Conservation (phyloP, 2,329 filamentous ascomycete species). For the Trematosphaeria pertusa region DNA sequence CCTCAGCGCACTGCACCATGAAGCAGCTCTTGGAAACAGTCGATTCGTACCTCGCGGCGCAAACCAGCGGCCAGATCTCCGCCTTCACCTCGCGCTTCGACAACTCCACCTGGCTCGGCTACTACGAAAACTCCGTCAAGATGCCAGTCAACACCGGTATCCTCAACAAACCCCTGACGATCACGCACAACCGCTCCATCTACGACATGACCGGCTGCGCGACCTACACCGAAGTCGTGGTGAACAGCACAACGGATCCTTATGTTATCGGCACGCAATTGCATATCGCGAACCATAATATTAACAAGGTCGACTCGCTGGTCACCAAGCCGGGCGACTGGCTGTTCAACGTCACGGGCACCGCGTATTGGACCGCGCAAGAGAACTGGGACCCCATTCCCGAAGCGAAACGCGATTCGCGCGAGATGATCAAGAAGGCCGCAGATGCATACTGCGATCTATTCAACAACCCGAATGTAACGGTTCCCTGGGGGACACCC, state of each 20-base stretch:
- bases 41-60: conserved; percentile 24
- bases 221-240: conserved; percentile 34
- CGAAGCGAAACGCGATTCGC: conserved; percentile 14
- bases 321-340: conserved; percentile 35
- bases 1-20: conserved; percentile 25
- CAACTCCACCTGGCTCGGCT: conserved; percentile 36
- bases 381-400: conserved; percentile 28
- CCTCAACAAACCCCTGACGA: conserved; percentile 22
- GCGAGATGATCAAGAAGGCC: conserved; percentile 22
- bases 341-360: conserved; percentile 33
- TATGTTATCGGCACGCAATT: conserved; percentile 37
- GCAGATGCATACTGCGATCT: conserved; percentile 30
- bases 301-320: conserved; percentile 31
- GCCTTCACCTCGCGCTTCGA: conserved; percentile 25
- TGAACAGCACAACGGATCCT: conserved; percentile 25
- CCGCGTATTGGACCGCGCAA: conserved; percentile 18
- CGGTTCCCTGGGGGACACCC: conserved; percentile 33
- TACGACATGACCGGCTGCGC: conserved; percentile 31
- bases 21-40: conserved; percentile 22
- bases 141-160: conserved; percentile 23
- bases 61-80: conserved; percentile 19
- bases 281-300: conserved; percentile 30
- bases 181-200: conserved; percentile 27
- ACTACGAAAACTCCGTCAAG: conserved; percentile 31
- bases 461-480: conserved; percentile 23